Base-by-base conservation (phyloP, 768 basidiomycete species). In the Fomitopsis serialis region DNA sequence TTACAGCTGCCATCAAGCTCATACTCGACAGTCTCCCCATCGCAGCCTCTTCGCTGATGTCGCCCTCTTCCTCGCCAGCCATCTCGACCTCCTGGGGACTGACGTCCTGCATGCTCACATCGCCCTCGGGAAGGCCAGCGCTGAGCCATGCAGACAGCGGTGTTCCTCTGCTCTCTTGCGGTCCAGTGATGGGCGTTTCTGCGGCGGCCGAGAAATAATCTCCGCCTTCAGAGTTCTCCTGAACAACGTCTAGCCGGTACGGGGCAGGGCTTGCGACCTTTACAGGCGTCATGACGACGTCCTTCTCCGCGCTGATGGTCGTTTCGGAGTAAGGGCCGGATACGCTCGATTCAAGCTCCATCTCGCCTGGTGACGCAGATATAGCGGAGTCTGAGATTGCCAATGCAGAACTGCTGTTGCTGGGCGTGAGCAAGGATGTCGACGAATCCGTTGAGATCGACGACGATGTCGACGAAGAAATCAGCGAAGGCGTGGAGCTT, bases 21-120 rank as follows among this genome's bases (percentile, higher is more conserved):
- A 97, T 93, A 61, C 92, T 92, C 4, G 91, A 89, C 46, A 96
- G 74, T 53, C 92, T 79, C 5, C 95, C 95, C 19, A 92, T 78
- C 4, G 88, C 82, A 13, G 87, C 90, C 65, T 95, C 91, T 59
- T 92, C 82, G 27, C 70, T 72, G 15, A 70, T 59, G 52, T 74
- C 71, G 24, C 63, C 57, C 27, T 71, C 80, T 48, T 76, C 75
- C 27, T 75, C 75, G 12, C 72, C 48, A 25, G 66, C 63, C 42
- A 53, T 48, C 46, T 61, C 55, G 47, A 52, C 44, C 32, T 24
- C 53, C 34, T 17, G 11, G 34, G 45, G 27, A 51, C 52, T 19
- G 51, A 53, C 11, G 27, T 24, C 34, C 44, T 53, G 45, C 54
- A 58, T 17, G 45, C 19, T 54, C 51, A 54, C 23, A 19, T 53